Evolutionary conservation across 139 green algal species (phyloP).

Genomic region (Chlorella sorokiniana): DNA sequence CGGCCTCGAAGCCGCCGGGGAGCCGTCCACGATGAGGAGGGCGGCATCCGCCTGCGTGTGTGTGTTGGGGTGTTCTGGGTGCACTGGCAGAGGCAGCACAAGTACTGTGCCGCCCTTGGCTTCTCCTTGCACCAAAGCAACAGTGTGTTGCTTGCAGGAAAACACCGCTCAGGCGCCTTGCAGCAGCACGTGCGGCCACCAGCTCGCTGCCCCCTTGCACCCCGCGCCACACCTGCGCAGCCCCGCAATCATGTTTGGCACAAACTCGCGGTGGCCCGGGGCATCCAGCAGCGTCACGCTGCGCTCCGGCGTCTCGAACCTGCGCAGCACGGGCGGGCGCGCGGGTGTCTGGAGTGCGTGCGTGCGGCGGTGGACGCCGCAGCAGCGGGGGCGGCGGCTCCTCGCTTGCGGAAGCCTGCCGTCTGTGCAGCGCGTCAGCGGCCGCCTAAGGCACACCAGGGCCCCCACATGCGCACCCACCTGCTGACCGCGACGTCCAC

Average conservation of each 20-base stretch:
- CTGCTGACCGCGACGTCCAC: slow-evolving; percentile 88
- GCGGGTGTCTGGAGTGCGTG: background rate
- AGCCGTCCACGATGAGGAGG: slow-evolving; percentile 94
- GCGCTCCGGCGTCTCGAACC: slow-evolving; percentile 51
- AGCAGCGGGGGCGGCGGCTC: background rate
- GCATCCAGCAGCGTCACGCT: slow-evolving; percentile 91
- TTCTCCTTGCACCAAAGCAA: background rate
- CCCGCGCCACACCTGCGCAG: slow-evolving; percentile 42
- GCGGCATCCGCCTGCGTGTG: slow-evolving; percentile 86
- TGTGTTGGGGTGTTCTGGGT: background rate
- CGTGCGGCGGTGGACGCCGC: background rate
- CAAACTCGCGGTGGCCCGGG: slow-evolving; percentile 96
- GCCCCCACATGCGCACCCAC: background rate
- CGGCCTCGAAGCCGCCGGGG: slow-evolving; percentile 90
- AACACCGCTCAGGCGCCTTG: too few species aligned
- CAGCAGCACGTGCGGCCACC: background rate
- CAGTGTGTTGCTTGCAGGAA: background rate
- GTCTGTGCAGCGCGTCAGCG: background rate
- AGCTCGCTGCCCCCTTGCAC: background rate
- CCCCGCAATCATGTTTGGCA: slow-evolving; percentile 96
- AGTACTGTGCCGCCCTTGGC: too few species aligned
- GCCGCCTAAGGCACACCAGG: background rate
- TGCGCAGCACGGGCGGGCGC: background rate
- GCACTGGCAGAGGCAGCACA: too few species aligned
- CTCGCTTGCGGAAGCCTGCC: background rate